Percentiles rank a stretch among this genome's conserved stretches.
phyloP scores from a whole-genome alignment of 2,329 filamentous ascomycete species.

The Hypoxylon sp. region DNA sequence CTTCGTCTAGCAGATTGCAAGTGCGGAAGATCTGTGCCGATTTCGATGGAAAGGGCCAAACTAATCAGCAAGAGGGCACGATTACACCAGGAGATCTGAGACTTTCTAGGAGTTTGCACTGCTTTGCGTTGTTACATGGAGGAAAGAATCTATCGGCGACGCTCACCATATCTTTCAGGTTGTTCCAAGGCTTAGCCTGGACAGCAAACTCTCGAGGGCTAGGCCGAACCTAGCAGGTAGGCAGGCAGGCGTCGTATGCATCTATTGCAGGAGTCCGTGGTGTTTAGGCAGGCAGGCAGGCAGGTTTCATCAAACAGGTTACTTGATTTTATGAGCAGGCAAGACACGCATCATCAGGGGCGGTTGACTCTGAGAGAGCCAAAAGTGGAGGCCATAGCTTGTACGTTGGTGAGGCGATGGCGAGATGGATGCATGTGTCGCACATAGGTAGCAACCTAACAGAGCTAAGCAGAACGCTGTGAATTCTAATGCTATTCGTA shows the following conservation, averaged over 20 bases:
- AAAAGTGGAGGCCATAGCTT: no score
- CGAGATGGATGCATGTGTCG: background rate
- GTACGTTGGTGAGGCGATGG: background rate
- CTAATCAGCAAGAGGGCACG: background rate
- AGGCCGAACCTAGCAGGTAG: conserved; percentile 5
- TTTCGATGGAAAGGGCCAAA: background rate
- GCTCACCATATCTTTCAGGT: conserved; percentile 19
- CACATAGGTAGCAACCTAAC: background rate
- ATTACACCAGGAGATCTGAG: background rate
- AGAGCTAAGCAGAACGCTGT: background rate
- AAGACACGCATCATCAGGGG: background rate
- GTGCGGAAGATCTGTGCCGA: background rate
- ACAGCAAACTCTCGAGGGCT: conserved; percentile 3
- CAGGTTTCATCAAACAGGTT: background rate
- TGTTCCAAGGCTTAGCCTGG: conserved; percentile 11
- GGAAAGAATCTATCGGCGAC: background rate
- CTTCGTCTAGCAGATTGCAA: background rate
- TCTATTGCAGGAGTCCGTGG: conserved; percentile 35
- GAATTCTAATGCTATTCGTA: conserved; percentile 8
- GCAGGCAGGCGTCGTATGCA: conserved; percentile 21
- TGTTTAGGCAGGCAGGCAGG: conserved; percentile 15
- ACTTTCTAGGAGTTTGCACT: conserved; percentile 14
- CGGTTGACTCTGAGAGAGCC: background rate
- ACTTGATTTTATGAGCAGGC: background rate
- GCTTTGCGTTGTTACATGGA: background rate